Conservation (phyloP, 257 asterid genomes). For the Gentiana straminea region DNA sequence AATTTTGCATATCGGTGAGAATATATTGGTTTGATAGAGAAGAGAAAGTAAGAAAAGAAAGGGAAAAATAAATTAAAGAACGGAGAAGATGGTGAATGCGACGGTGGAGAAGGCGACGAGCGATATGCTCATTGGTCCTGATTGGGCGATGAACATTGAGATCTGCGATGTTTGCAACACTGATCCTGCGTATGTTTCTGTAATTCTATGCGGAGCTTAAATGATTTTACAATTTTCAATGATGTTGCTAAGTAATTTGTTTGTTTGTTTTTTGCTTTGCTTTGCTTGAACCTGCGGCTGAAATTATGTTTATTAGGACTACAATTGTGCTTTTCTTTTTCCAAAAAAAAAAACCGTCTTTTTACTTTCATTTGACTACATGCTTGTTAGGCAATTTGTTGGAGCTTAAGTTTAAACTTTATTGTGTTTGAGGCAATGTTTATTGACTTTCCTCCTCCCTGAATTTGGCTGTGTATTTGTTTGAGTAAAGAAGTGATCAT, state of each 20-base stretch:
- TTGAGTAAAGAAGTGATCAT: not conserved
- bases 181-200: conserved; percentile 76
- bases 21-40: not conserved
- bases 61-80: conserved; percentile 11
- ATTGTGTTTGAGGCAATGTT: not conserved
- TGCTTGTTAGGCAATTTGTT: not conserved
- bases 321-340: too few species aligned
- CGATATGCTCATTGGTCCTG: conserved; percentile 97
- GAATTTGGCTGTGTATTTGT: not conserved
- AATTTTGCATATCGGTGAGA: not conserved
- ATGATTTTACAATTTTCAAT: not conserved
- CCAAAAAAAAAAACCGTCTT: too few species aligned
- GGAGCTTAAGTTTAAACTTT: not conserved
- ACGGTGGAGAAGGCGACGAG: conserved; percentile 97
- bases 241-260: not conserved
- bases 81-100: conserved; percentile 62
- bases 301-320: too few species aligned
- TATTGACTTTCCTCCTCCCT: not conserved
- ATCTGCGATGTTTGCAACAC: conserved; percentile 95
- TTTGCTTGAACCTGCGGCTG: not conserved
- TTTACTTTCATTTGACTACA: not conserved
- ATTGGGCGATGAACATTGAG: conserved; percentile 99
- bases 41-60: not conserved
- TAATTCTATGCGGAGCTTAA: not conserved
- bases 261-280: not conserved